phyloP scores from a whole-genome alignment of 2,329 filamentous ascomycete genomes.

The Dendrostoma leiphaemia region DNA sequence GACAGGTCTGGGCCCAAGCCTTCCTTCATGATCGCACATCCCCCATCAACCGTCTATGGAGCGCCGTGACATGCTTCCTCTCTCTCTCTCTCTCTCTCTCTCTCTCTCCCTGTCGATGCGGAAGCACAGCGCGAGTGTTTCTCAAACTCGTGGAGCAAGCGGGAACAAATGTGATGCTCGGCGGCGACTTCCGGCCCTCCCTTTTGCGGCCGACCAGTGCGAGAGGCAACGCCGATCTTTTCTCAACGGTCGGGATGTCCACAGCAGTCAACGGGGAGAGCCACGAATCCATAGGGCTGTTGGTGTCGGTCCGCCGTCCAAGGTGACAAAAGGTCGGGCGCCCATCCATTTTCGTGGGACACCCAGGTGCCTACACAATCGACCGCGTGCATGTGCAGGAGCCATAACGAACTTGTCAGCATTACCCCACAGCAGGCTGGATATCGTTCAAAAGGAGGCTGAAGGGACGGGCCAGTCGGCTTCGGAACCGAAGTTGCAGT shows the following conservation, averaged over 20 bases:
- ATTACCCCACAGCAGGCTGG: not conserved
- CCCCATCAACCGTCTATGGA: too few species aligned
- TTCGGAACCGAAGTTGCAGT: slow-evolving; percentile 2
- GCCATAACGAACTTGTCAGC: not conserved
- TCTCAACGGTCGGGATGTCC: not conserved
- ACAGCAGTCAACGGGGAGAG: not conserved
- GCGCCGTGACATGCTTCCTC: not conserved
- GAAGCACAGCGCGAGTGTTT: too few species aligned
- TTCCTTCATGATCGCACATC: not conserved
- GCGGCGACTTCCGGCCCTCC: not conserved
- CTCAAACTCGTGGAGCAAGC: too few species aligned
- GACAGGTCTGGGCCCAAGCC: not conserved
- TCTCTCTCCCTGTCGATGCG: too few species aligned
- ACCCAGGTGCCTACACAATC: too few species aligned
- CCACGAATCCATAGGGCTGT: not conserved
- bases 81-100: too few species aligned
- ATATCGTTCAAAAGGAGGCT: not conserved
- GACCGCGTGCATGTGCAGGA: too few species aligned
- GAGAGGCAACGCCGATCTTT: too few species aligned
- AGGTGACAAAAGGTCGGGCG: not conserved
- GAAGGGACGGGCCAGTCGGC: slow-evolving; percentile 9
- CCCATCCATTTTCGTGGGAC: too few species aligned
- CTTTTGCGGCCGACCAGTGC: too few species aligned
- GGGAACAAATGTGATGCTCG: not conserved
- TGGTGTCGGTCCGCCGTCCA: not conserved